These are phyloP conservation scores for Pythium grandisporangium DNA, from an alignment of 352 stramenopile genomes.

Conservation along the genomic window DNA sequence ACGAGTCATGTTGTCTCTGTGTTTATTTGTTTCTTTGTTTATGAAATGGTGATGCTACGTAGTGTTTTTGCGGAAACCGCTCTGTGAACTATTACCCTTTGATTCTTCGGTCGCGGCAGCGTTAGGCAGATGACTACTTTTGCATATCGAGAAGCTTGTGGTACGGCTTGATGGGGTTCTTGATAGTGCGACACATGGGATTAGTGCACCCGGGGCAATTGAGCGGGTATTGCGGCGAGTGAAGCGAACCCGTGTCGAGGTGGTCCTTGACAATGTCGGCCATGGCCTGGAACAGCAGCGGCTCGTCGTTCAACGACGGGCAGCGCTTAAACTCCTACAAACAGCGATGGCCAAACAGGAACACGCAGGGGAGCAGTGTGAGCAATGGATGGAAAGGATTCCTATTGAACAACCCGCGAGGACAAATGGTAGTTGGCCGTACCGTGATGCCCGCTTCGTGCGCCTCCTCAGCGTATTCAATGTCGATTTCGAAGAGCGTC, in stretches of 20 bases:
- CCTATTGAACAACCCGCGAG: slow-evolving; percentile 4
- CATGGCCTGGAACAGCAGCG: slow-evolving; percentile 94
- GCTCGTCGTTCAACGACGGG: slow-evolving; percentile 94
- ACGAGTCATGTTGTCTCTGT: too few species aligned
- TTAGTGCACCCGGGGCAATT: slow-evolving; percentile 81
- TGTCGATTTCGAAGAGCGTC: slow-evolving; percentile 99
- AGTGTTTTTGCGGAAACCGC: too few species aligned
- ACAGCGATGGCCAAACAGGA: background rate
- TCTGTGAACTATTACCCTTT: too few species aligned
- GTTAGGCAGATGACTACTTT: slow-evolving; percentile 4
- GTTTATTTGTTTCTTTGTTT: too few species aligned
- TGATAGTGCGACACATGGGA: slow-evolving; percentile 73
- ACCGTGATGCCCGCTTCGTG: slow-evolving; percentile 90
- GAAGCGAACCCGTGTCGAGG: slow-evolving; percentile 65
- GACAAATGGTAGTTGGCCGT: too few species aligned
- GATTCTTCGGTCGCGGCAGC: too few species aligned
- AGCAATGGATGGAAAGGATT: background rate
- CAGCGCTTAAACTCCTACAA: slow-evolving; percentile 88
- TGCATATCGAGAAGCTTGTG: slow-evolving; percentile 17
- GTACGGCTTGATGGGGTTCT: slow-evolving; percentile 81
- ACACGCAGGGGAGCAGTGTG: background rate
- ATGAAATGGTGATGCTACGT: too few species aligned
- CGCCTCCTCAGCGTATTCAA: slow-evolving; percentile 97
- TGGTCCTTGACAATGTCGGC: slow-evolving; percentile 95
- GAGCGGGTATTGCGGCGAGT: slow-evolving; percentile 76